Evolutionary conservation across 2,329 filamentous ascomycete genomes (phyloP).

Genomic region (Pleoardoris graminearum): DNA sequence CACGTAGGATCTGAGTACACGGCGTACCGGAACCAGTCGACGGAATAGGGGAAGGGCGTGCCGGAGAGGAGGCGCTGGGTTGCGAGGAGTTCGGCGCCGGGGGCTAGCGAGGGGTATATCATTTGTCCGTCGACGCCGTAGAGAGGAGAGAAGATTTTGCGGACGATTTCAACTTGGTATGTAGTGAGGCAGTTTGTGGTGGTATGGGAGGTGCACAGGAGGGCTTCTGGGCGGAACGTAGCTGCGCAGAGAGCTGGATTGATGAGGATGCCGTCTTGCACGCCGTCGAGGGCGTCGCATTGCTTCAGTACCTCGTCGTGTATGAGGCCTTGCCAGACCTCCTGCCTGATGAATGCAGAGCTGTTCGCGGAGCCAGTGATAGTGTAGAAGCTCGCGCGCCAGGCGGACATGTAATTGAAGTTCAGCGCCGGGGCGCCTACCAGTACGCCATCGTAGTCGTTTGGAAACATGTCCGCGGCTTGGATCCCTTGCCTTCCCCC

Average conservation of each 20-base stretch:
- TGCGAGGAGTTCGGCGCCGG: slow-evolving; percentile 50
- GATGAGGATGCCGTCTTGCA: slow-evolving; percentile 53
- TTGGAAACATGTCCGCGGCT: slow-evolving; percentile 32
- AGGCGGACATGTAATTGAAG: slow-evolving; percentile 35
- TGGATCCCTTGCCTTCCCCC: slow-evolving; percentile 41
- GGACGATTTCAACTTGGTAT: slow-evolving; percentile 50
- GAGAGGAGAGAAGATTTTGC: slow-evolving; percentile 48
- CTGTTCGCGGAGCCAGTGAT: slow-evolving; percentile 27
- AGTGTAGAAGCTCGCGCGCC: slow-evolving; percentile 37
- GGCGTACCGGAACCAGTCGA: slow-evolving; percentile 52
- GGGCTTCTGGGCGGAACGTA: slow-evolving; percentile 42
- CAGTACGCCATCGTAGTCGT: slow-evolving; percentile 42
- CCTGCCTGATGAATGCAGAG: slow-evolving; percentile 25
- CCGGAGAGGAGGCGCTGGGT: slow-evolving; percentile 44
- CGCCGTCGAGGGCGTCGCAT: slow-evolving; percentile 55
- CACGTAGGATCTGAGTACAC: slow-evolving; percentile 46
- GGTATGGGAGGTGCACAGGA: slow-evolving; percentile 39
- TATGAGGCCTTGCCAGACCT: slow-evolving; percentile 39
- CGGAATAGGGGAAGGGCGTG: slow-evolving; percentile 42
- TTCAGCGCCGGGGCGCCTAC: slow-evolving; percentile 37
- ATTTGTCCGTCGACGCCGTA: slow-evolving; percentile 48
- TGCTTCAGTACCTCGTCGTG: slow-evolving; percentile 52
- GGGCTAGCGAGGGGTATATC: slow-evolving; percentile 55
- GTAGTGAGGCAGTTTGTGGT: slow-evolving; percentile 46
- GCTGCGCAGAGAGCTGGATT: slow-evolving; percentile 46